Conservation (phyloP, 1,139 yeast genomes). For the Hyphopichia fennica region DNA sequence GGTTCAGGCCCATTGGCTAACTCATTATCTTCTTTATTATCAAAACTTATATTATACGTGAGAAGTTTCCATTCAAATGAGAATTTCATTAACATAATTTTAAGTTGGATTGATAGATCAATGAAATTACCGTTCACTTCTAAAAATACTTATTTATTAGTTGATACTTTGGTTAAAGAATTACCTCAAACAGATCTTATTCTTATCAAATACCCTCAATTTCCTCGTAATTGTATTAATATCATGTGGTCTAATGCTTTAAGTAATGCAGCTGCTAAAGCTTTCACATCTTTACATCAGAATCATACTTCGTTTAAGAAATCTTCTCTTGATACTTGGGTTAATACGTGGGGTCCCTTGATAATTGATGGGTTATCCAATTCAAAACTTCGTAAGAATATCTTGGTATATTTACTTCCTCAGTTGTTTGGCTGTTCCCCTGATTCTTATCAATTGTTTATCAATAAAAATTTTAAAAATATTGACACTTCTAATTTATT, state of each 20-base stretch:
- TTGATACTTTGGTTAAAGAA: conserved; percentile 56
- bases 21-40: conserved; percentile 60
- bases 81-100: conserved; percentile 18
- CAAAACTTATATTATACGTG: conserved; percentile 47
- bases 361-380: conserved; percentile 34
- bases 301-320: conserved; percentile 21
- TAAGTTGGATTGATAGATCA: conserved; percentile 45
- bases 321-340: conserved; percentile 38
- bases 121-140: conserved; percentile 47
- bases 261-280: conserved; percentile 68
- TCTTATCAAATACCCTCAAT: conserved; percentile 41
- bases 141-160: conserved; percentile 58
- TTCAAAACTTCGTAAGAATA: conserved; percentile 39
- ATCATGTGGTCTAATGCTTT: conserved; percentile 58
- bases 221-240: conserved; percentile 45
- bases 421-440: conserved; percentile 56
- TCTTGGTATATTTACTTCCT: conserved; percentile 63
- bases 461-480: conserved; percentile 38
- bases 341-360: conserved; percentile 49
- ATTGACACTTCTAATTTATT: conserved; percentile 11
- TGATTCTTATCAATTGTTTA: conserved; percentile 13
- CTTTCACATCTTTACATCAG: conserved; percentile 48
- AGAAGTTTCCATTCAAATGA: conserved; percentile 10
- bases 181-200: conserved; percentile 36
- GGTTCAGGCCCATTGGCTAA: conserved; percentile 71